Base-by-base conservation (phyloP, 2,329 filamentous ascomycete species). In the Microsporum ferrugineum region DNA sequence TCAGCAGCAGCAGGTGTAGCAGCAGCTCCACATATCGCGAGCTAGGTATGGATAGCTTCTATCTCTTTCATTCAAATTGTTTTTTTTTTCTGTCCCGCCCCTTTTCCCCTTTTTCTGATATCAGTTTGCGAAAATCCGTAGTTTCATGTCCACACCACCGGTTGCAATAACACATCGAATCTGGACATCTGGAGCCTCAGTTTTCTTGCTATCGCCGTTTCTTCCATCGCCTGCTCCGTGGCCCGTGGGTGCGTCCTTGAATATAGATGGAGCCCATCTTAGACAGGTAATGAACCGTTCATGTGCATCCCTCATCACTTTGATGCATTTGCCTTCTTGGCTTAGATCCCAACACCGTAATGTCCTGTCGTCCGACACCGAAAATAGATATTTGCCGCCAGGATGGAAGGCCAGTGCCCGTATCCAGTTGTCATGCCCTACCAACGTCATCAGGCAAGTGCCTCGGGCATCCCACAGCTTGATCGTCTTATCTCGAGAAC, bases 401-500 rank as follows among this genome's bases (percentile, higher is more conserved):
- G 92, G 92, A 69, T 96, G 92, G 72, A 96, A 97, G 7, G 90
- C 85, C 4, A 96, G 75, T 0, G 83, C 88, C 36, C 90, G 85
- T 6, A 97, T 84, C 92, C 92, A 97, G 71, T 96, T 96, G 72
- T 96, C 91, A 71, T 96, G 92, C 1, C 92, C 92, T 0, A 85
- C 77, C 1, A 97, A 79, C 0, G 88, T 94, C 72, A 90, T 92
- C 71, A 96, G 85, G 65, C 89, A 84, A 8, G 87, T 90, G 36
- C 92, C 92, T 60, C 90, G 83, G 8, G 86, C 82, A 71, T 96
- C 89, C 90, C 91, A 96, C 5, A 97, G 76, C 68, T 86, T 87
- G 70, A 97, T 95, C 0, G 86, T 88, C 78, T 96, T 96, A 74
- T 96, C 92, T 72, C 92, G 81, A 6, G 88, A 88, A 7, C 90